Evolutionary conservation across 2,329 filamentous ascomycete species (phyloP), one percentile per base, ranked within the genome.

Genomic region (Cyphellophora europaea): DNA sequence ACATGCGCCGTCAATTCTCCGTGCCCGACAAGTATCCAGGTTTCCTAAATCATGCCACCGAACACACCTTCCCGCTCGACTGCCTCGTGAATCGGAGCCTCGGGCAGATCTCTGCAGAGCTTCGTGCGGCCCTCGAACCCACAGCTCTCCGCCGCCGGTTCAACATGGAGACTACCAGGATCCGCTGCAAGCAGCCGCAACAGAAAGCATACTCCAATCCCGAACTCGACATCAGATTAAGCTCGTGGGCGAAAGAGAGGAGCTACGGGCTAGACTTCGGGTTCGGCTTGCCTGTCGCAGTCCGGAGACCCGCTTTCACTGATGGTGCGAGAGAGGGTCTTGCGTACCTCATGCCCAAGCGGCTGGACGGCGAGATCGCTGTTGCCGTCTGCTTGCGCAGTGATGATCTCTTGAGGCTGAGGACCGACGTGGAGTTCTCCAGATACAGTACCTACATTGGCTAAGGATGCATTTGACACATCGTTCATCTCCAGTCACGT

Each of bases 341-440:
- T 37, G 49, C 66, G 21, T 75, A 74, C 47, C 43, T 74, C 4
- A 56, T 74, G 56, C 68, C 69, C 0, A 64, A 53, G 44, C 45
- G 48, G 1, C 39, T 32, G 0, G 55, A 66, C 14, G 67, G 70
- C 0, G 60, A 63, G 21, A 55, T 73, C 25, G 55, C 55, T 0
- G 57, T 65, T 8, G 61, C 51, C 0, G 34, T 73, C 5, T 70
- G 64, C 42, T 44, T 74, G 34, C 54, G 59, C 27, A 58, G 66
- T 16, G 65, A 65, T 19, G 70, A 72, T 45, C 55, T 72, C 58
- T 52, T 59, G 23, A 51, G 50, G 33, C 44, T 75, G 33, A 62
- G 45, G 40, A 30, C 3, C 2, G 67, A 72, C 47, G 49, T 54
- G 15, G 56, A 62, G 31, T n/a, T n/a, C n/a, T n/a, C n/a, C n/a